A percentile compares a stretch with the other conserved stretches of the same genome.
phyloP scores from a whole-genome alignment of 192 early-diverging fungal genomes.

The Pilaira anomala region DNA sequence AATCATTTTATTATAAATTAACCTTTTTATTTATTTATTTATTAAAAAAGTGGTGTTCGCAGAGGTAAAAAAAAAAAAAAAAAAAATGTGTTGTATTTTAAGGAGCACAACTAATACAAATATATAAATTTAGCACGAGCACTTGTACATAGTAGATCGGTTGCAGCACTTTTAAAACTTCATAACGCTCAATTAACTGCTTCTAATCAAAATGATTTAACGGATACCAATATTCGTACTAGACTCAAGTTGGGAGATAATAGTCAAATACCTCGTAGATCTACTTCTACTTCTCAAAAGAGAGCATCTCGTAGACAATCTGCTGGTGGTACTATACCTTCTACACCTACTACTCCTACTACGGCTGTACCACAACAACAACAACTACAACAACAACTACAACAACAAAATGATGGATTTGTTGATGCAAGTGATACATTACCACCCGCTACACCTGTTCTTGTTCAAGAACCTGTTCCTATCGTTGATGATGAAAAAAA shows the following conservation, averaged over 20 bases:
- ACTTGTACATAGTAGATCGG: slow-evolving; percentile 58
- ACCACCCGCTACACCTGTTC: neutral
- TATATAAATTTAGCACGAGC: slow-evolving; percentile 45
- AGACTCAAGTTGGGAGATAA: slow-evolving; percentile 33
- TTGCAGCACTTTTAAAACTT: slow-evolving; percentile 51
- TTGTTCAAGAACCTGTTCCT: neutral
- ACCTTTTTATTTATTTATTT: neutral
- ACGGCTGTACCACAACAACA: neutral
- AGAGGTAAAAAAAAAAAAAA: slow-evolving; percentile 34
- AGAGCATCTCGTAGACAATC: slow-evolving; percentile 13
- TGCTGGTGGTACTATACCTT: neutral
- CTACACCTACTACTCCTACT: neutral
- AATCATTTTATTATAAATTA: neutral
- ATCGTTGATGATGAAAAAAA: slow-evolving; percentile 7
- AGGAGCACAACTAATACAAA: neutral
- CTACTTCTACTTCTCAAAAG: slow-evolving; percentile 14
- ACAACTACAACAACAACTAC: neutral
- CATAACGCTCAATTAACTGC: slow-evolving; percentile 38
- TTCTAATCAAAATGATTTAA: slow-evolving; percentile 32
- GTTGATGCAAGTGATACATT: neutral
- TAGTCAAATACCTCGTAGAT: neutral
- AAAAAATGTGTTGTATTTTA: too few species aligned
- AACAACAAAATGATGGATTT: neutral
- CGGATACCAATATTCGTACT: slow-evolving; percentile 34
- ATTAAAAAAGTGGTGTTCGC: slow-evolving; percentile 47